Conservation (phyloP, 495 filamentous ascomycete species). For the Chaetomidium leptoderma region DNA sequence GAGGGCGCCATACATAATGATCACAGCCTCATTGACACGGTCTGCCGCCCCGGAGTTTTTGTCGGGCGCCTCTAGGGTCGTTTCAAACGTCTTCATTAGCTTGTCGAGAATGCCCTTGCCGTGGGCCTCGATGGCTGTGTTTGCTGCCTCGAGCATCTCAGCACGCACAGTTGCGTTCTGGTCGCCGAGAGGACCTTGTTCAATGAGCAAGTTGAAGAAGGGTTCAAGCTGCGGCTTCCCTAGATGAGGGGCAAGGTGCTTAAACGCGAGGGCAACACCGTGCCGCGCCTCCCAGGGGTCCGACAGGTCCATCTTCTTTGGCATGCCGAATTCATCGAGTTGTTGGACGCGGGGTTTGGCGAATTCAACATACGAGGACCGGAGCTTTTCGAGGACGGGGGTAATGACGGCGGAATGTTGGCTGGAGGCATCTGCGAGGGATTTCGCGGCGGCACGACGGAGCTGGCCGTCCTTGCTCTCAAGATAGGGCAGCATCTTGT, state of each 20-base stretch:
- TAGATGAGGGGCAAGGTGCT: constrained; percentile 67
- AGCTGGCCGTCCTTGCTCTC: constrained; percentile 72
- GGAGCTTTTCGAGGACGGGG: constrained; percentile 57
- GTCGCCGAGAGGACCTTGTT: constrained; percentile 77
- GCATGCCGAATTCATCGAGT: constrained; percentile 90
- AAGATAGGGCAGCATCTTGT: constrained; percentile 70
- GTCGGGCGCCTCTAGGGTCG: constrained; percentile 73
- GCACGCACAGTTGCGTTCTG: constrained; percentile 67
- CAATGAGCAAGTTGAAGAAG: constrained; percentile 81
- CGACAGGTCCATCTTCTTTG: constrained; percentile 70
- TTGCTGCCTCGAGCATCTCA: constrained; percentile 93
- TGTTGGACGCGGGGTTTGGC: constrained; percentile 76
- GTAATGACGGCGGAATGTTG: constrained; percentile 45
- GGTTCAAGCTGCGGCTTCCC: constrained; percentile 62
- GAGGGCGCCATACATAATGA: constrained; percentile 92
- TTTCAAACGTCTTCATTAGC: constrained; percentile 87
- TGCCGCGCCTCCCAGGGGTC: constrained; percentile 90
- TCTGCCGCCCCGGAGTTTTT: constrained; percentile 73
- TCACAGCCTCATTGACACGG: constrained; percentile 89
- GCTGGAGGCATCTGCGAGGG: constrained; percentile 68
- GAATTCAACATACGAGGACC: constrained; percentile 66
- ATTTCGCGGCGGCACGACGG: constrained; percentile 74
- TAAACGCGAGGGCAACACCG: constrained; percentile 82
- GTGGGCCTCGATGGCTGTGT: constrained; percentile 69
- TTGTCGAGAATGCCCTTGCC: constrained; percentile 78